A percentile compares a stretch with the other conserved stretches of the same genome.
These are phyloP conservation scores for Coemansia erecta DNA, from an alignment of 192 early-diverging fungal genomes.

Conservation along the genomic window DNA sequence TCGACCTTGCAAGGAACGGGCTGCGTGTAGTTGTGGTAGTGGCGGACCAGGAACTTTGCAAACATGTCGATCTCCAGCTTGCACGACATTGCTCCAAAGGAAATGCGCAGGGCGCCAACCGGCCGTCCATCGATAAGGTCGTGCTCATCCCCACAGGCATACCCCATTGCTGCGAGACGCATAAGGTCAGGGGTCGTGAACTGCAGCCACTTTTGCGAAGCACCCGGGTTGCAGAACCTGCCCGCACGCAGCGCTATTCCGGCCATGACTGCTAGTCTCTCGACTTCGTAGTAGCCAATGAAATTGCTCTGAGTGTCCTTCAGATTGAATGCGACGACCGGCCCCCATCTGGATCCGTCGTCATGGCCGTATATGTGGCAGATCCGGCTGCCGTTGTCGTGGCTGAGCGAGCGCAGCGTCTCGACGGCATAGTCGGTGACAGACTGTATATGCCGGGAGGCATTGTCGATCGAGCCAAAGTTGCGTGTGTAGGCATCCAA, in stretches of 20 bases:
- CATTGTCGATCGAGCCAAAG: slow-evolving; percentile 42
- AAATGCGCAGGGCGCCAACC: slow-evolving; percentile 71
- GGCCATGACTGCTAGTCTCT: slow-evolving; percentile 62
- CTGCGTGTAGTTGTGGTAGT: slow-evolving; percentile 50
- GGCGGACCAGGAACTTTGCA: slow-evolving; percentile 58
- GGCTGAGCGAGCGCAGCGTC: slow-evolving; percentile 51
- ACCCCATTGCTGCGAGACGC: slow-evolving; percentile 57
- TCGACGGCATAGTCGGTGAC: slow-evolving; percentile 48
- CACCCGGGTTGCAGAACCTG: slow-evolving; percentile 81
- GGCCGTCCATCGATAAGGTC: slow-evolving; percentile 71
- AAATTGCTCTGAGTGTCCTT: slow-evolving; percentile 52
- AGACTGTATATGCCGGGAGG: slow-evolving; percentile 52
- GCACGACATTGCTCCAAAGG: slow-evolving; percentile 71
- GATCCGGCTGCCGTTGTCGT: slow-evolving; percentile 55
- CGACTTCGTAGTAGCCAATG: slow-evolving; percentile 67
- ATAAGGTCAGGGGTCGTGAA: slow-evolving; percentile 56
- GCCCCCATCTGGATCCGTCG: slow-evolving; percentile 48
- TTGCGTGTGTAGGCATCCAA: slow-evolving; percentile 55
- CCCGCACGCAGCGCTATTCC: slow-evolving; percentile 71
- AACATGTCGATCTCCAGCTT: slow-evolving; percentile 60
- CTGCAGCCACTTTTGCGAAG: slow-evolving; percentile 64
- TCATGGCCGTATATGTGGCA: slow-evolving; percentile 40
- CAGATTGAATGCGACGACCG: slow-evolving; percentile 72
- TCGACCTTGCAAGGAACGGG: not conserved
- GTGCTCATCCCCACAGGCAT: slow-evolving; percentile 70